Percentiles rank a stretch among this genome's conserved stretches.
Conservation (phyloP, 805 yeast species). For the Starmerella etchellsii region DNA sequence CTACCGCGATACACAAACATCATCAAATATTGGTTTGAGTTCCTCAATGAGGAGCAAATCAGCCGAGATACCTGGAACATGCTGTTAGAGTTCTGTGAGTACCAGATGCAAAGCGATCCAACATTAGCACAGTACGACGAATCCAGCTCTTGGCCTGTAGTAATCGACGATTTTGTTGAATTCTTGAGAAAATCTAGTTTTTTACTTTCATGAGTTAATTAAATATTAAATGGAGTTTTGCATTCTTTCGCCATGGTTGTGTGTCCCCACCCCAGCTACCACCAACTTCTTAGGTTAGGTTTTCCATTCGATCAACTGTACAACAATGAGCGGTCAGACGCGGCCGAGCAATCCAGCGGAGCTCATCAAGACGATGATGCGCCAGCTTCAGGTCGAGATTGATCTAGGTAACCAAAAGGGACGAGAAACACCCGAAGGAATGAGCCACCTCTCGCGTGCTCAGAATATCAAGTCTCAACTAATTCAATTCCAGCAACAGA, state of each 20-base stretch:
- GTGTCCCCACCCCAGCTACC: too few species aligned
- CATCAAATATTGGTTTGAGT: constrained; percentile 42
- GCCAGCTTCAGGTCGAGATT: constrained; percentile 24
- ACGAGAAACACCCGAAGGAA: constrained; percentile 25
- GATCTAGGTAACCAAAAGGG: constrained; percentile 21
- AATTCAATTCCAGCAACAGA: constrained; percentile 15
- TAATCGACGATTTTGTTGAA: constrained; percentile 64
- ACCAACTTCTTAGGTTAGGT: too few species aligned
- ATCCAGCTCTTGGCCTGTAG: constrained; percentile 82
- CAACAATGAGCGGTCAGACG: too few species aligned
- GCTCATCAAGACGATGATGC: constrained; percentile 21
- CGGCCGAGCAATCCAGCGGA: constrained; percentile 10
- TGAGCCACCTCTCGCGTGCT: constrained; percentile 24
- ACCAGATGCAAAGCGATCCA: constrained; percentile 37
- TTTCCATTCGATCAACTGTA: too few species aligned
- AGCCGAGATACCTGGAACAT: constrained; percentile 76
- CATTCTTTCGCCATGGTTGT: too few species aligned
- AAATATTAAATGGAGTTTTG: too few species aligned
- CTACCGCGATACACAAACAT: constrained; percentile 26
- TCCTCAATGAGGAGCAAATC: constrained; percentile 36
- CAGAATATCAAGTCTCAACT: constrained; percentile 21
- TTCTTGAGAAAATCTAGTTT: constrained; percentile 33
- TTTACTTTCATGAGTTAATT: too few species aligned
- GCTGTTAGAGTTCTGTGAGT: constrained; percentile 51
- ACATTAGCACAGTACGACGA: constrained; percentile 52